Percentiles rank a stretch among this genome's conserved stretches.
Evolutionary conservation across 768 basidiomycete species (phyloP).

Genomic region (Porphyrellus cyaneotinctus): DNA sequence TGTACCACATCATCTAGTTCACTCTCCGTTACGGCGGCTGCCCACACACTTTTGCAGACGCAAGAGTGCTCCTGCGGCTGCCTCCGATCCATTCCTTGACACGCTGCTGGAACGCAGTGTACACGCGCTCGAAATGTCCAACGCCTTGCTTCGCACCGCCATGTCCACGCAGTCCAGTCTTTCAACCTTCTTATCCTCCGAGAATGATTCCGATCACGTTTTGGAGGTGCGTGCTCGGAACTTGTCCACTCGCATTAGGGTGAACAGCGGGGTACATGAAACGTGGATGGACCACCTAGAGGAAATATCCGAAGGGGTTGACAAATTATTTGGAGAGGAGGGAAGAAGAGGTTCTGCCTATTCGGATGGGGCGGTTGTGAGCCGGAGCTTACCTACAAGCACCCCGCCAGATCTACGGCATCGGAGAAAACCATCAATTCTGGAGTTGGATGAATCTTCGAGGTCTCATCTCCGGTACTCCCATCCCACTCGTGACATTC

Average conservation of each 20-base stretch:
- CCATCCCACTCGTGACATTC: conserved; percentile 45
- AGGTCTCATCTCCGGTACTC: conserved; percentile 46
- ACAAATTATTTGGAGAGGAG: conserved; percentile 46
- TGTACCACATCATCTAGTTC: conserved; percentile 26
- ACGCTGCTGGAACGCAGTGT: conserved; percentile 78
- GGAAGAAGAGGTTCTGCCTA: conserved; percentile 4
- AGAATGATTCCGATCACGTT: conserved; percentile 42
- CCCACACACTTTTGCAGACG: conserved; percentile 21
- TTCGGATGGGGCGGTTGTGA: conserved; percentile 30
- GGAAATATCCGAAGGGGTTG: conserved; percentile 60
- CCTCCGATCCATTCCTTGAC: conserved; percentile 60
- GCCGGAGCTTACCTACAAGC: conserved; percentile 44
- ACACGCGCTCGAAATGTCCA: conserved; percentile 83
- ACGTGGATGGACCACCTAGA: conserved; percentile 68
- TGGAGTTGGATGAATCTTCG: conserved; percentile 32
- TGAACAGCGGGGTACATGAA: conserved; percentile 42
- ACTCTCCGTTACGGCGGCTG: conserved; percentile 35
- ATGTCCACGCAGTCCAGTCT: conserved; percentile 65
- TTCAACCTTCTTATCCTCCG: conserved; percentile 46
- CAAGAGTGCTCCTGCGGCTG: conserved; percentile 26
- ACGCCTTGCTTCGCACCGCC: conserved; percentile 69
- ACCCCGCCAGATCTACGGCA: conserved; percentile 30
- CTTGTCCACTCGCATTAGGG: conserved; percentile 49
- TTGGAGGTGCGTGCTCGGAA: conserved; percentile 48
- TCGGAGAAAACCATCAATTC: conserved; percentile 46